Percentiles rank a stretch among this genome's conserved stretches.
Evolutionary conservation across 2,329 filamentous ascomycete species (phyloP).

Genomic region (Ascochyta koolunga): DNA sequence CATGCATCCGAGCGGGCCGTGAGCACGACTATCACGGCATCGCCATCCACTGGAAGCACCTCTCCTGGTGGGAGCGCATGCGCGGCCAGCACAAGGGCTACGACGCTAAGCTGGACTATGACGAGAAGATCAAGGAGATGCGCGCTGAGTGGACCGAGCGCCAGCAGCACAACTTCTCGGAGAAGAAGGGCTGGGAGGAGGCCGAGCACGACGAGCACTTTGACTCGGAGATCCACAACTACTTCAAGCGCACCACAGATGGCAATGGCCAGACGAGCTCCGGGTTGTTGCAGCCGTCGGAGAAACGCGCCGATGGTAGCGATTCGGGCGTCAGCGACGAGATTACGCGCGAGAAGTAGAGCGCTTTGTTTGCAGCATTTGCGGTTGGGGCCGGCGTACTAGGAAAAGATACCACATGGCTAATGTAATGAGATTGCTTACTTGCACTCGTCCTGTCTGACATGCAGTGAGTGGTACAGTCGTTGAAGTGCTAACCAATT

Average conservation of each 20-base stretch:
- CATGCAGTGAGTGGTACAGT: too few relatives aligned
- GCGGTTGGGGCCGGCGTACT: too few relatives aligned
- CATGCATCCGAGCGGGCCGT: conserved; percentile 79
- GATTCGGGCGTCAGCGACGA: conserved; percentile 14
- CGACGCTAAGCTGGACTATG: conserved; percentile 77
- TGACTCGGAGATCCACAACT: conserved; percentile 40
- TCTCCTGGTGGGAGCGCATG: conserved; percentile 86
- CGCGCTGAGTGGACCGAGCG: conserved; percentile 61
- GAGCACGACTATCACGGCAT: conserved; percentile 89
- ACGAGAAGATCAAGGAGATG: conserved; percentile 85
- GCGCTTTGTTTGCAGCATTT: background rate
- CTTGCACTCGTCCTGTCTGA: too few relatives aligned
- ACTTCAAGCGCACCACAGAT: conserved; percentile 40
- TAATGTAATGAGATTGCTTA: conserved; percentile 7
- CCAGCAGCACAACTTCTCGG: conserved; percentile 57
- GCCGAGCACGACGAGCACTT: conserved; percentile 41
- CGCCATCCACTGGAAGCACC: conserved; percentile 85
- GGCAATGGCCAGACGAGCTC: conserved; percentile 18
- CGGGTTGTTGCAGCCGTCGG: conserved; percentile 18
- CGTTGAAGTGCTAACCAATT: too few relatives aligned
- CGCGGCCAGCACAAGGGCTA: conserved; percentile 81
- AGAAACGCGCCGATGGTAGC: conserved; percentile 24
- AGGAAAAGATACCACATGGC: conserved; percentile 15
- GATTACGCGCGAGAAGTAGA: conserved; percentile 14
- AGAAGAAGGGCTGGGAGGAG: conserved; percentile 36